phyloP scores from a whole-genome alignment of 805 yeast species.

The Lachancea quebecensis region DNA sequence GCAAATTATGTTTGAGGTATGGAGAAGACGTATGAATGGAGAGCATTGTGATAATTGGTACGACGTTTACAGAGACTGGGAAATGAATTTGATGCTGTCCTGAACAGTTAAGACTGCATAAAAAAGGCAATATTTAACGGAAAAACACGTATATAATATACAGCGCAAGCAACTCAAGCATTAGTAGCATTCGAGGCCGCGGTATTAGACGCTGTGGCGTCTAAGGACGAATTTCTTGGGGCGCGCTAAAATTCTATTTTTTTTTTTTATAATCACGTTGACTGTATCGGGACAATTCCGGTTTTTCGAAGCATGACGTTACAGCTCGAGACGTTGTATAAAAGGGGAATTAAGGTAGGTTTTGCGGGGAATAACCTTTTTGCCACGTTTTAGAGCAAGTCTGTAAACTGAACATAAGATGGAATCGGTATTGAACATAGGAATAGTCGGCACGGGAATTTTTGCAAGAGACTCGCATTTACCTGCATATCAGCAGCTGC shows the following conservation, averaged over 20 bases:
- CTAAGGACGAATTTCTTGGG: too few species aligned
- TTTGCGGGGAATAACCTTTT: too few species aligned
- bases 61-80: slow-evolving; percentile 75
- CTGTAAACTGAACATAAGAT: not conserved
- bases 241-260: too few species aligned
- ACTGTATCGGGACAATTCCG: too few species aligned
- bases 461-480: slow-evolving; percentile 81
- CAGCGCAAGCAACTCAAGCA: not conserved
- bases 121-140: not conserved
- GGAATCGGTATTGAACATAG: slow-evolving; percentile 40
- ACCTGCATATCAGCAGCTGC: slow-evolving; percentile 55
- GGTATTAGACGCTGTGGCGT: too few species aligned
- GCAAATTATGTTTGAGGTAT: slow-evolving; percentile 78
- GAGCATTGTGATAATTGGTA: slow-evolving; percentile 67
- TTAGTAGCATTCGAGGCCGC: not conserved
- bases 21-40: slow-evolving; percentile 63
- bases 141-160: too few species aligned
- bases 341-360: too few species aligned
- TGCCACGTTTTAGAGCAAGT: not conserved
- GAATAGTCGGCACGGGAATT: slow-evolving; percentile 76
- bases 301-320: too few species aligned
- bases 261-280: too few species aligned
- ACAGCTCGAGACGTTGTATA: too few species aligned
- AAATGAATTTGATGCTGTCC: slow-evolving; percentile 68
- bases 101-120: slow-evolving; percentile 1